phyloP scores from a whole-genome alignment of 768 basidiomycete genomes.

The Suillus decipiens region DNA sequence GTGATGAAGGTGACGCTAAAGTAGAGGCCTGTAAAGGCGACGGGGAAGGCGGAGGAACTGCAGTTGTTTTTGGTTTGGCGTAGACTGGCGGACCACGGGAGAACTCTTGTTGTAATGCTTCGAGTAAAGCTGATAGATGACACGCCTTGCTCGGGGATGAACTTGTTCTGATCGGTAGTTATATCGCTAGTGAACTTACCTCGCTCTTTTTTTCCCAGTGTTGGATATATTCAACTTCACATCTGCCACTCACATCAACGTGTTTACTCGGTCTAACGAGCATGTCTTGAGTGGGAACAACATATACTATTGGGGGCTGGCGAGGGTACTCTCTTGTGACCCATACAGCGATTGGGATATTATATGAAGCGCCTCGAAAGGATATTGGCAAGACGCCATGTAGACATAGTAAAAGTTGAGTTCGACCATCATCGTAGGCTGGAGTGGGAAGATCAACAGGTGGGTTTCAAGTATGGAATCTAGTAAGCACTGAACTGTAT shows the following conservation, averaged over 20 bases:
- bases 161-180: slow-evolving; percentile 10
- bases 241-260: slow-evolving; percentile 82
- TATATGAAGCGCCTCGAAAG: slow-evolving; percentile 76
- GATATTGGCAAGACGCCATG: slow-evolving; percentile 91
- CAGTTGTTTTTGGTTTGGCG: slow-evolving; percentile 62
- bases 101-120: slow-evolving; percentile 81
- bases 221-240: slow-evolving; percentile 64
- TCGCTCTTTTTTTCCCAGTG: slow-evolving; percentile 85
- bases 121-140: slow-evolving; percentile 68
- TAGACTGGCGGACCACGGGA: slow-evolving; percentile 88
- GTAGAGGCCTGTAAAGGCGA: slow-evolving; percentile 21
- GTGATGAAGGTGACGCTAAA: slow-evolving; percentile 23
- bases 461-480: slow-evolving; percentile 17
- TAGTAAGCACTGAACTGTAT: slow-evolving; percentile 53
- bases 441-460: slow-evolving; percentile 15
- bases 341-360: slow-evolving; percentile 94
- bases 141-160: slow-evolving; percentile 57
- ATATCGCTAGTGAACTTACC: slow-evolving; percentile 45
- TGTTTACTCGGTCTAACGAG: slow-evolving; percentile 74
- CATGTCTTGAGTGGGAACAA: slow-evolving; percentile 91
- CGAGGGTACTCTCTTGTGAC: slow-evolving; percentile 82
- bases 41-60: slow-evolving; percentile 20
- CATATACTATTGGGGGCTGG: slow-evolving; percentile 82
- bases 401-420: slow-evolving; percentile 86
- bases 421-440: slow-evolving; percentile 95